A percentile compares a stretch with the other conserved stretches of the same genome.
phyloP scores from a whole-genome alignment of 140 eudicot genomes.

The Ambrosia hybrid region DNA sequence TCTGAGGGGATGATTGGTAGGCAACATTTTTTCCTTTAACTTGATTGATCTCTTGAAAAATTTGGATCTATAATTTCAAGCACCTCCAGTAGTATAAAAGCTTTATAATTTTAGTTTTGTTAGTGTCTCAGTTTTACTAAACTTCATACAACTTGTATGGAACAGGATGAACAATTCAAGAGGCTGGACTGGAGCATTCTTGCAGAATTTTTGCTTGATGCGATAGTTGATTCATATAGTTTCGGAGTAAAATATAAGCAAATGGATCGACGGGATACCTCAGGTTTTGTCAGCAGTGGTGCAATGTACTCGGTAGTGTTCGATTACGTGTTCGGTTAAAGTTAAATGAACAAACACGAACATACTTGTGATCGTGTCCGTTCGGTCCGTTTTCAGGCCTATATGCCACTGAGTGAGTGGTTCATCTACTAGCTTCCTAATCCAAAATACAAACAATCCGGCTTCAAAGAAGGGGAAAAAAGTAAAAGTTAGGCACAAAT shows the following conservation, averaged over 20 bases:
- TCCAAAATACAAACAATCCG: no score
- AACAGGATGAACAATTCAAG: conserved; percentile 58
- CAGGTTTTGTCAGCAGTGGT: conserved; percentile 99
- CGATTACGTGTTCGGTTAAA: no score
- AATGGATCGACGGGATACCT: conserved; percentile 99
- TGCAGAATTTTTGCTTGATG: conserved; percentile 19
- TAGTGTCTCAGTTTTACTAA: conserved; percentile 5
- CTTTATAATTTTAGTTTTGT: conserved; percentile 4
- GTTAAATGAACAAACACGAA: no score
- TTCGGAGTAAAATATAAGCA: conserved; percentile 25
- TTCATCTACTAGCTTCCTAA: no score
- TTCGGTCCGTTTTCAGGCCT: no score
- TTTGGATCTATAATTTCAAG: no score
- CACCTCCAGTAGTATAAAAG: neutral
- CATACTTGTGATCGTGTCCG: no score
- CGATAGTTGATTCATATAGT: conserved; percentile 35
- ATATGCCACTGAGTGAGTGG: no score
- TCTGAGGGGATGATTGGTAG: no score
- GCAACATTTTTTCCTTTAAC: neutral
- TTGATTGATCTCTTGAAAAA: no score
- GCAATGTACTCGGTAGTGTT: conserved; percentile 35
- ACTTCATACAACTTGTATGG: conserved; percentile 17
- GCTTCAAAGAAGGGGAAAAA: no score
- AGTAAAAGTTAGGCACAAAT: no score
- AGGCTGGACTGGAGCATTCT: conserved; percentile 29